Evolutionary conservation across 345 rosid genomes (phyloP), one percentile per base, ranked within the genome.

Genomic region (Cardamine chenopodiifolia): DNA sequence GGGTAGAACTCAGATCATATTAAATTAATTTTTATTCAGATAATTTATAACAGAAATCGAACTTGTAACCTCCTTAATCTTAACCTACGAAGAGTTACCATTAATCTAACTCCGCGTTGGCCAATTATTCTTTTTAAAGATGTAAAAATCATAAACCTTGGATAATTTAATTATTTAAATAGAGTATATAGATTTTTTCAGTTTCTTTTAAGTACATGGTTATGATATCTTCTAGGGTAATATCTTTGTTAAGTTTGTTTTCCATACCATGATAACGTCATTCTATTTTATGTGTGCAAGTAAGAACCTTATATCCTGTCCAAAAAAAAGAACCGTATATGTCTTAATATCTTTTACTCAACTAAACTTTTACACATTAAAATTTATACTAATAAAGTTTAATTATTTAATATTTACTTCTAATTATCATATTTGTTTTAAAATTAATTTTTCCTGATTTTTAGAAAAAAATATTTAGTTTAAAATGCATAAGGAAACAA

Each of bases 281-380:
- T 63, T 40, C 10, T 55, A 15, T 12, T 56, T 66, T 7, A 74
- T 45, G 59, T 74, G 66, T 66, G 66, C 72, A 74, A 74, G 72
- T n/a, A 64, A 73, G 71, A 73, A 25, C 28, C 50, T 32, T 23
- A 19, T 9, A 10, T 32, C n/a, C n/a, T n/a, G n/a, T n/a, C n/a
- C n/a, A n/a, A n/a, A n/a, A n/a, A n/a, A n/a, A n/a, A n/a, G n/a
- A 73, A 25, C 28, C 50, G 23, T 23, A 19, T 9, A 10, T 32
- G 44, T 47, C 17, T 72, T 52, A 18, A 9, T 49, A 44, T 23
- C 28, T 55, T 15, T 17, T 54, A 42, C 47, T 62, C 62, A 47
- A 71, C 8, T 47, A 32, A 26, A 59, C 10, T 28, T 40, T 13
- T 13, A 37, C 19, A 10, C 3, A 7, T 20, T 53, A 23, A n/a